Percentiles rank a stretch among this genome's conserved stretches.
Evolutionary conservation across 2,329 filamentous ascomycete species (phyloP).

Genomic region (Orbilia brochopaga): DNA sequence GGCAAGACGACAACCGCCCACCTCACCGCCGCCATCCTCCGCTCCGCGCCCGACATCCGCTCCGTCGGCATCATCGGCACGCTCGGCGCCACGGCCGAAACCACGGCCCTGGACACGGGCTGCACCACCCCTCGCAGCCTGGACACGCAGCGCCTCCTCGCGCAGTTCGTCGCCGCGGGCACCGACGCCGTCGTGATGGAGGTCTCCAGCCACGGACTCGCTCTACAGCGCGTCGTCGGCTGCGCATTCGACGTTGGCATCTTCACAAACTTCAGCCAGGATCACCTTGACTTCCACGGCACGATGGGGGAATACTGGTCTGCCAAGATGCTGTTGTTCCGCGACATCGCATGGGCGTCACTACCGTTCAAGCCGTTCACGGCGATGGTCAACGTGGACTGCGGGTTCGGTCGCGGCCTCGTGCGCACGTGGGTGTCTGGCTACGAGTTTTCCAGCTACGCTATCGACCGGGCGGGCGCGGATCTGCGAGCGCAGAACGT

Average conservation of each 20-base stretch:
- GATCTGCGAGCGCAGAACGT: slow-evolving; percentile 13
- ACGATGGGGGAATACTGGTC: slow-evolving; percentile 29
- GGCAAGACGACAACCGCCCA: slow-evolving; percentile 41
- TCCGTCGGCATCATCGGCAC: slow-evolving; percentile 44
- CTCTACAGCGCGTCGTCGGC: slow-evolving; percentile 24
- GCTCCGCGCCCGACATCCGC: slow-evolving; percentile 5
- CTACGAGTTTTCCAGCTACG: slow-evolving; percentile 9
- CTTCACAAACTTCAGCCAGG: slow-evolving; percentile 36
- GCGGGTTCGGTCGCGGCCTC: no score
- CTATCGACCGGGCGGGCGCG: slow-evolving; percentile 2
- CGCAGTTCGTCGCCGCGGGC: slow-evolving; percentile 15
- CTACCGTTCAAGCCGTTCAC: slow-evolving; percentile 19
- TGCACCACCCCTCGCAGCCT: slow-evolving; percentile 30
- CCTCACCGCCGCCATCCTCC: slow-evolving; percentile 26
- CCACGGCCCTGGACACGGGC: slow-evolving; percentile 6
- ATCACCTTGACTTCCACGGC: slow-evolving; percentile 40
- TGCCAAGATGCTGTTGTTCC: slow-evolving; percentile 28
- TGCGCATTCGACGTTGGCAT: slow-evolving; percentile 34
- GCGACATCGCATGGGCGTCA: slow-evolving; percentile 23
- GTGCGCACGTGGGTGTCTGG: slow-evolving; percentile 4
- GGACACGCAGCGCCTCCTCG: slow-evolving; percentile 22
- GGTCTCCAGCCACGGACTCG: slow-evolving; percentile 33
- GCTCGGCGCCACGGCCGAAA: slow-evolving; percentile 26
- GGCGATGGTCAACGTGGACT: slow-evolving; percentile 27
- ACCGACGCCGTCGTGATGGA: slow-evolving; percentile 33